phyloP scores from a whole-genome alignment of 805 yeast genomes.

The Saccharomycopsis selenospora region DNA sequence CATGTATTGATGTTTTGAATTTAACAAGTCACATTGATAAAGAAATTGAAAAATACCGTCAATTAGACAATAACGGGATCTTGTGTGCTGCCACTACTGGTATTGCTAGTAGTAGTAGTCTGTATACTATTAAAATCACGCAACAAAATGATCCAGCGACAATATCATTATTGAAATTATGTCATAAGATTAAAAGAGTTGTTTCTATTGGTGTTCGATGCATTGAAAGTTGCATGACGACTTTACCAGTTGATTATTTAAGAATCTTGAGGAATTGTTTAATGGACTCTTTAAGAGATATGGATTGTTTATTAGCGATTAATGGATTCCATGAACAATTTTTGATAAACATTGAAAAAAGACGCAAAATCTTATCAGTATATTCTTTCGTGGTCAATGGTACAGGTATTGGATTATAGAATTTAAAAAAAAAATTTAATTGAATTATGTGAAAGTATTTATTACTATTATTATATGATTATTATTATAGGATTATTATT shows the following conservation, averaged over 20 bases:
- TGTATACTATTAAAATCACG: background rate
- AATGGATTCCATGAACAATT: conserved; percentile 10
- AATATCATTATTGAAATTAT: conserved; percentile 5
- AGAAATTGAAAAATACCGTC: conserved; percentile 6
- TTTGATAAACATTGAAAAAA: conserved; percentile 9
- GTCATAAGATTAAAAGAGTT: conserved; percentile 11
- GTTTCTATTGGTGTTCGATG: conserved; percentile 10
- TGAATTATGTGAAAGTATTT: too few species aligned
- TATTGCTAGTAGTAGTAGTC: background rate
- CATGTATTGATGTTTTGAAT: conserved; percentile 10
- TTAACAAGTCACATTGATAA: conserved; percentile 8
- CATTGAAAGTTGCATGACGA: conserved; percentile 16
- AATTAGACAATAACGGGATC: background rate
- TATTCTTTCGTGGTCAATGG: conserved; percentile 17
- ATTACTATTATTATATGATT: too few species aligned
- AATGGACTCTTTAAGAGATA: conserved; percentile 19
- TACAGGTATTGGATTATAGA: conserved; percentile 12
- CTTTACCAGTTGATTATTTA: conserved; percentile 17
- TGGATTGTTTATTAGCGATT: conserved; percentile 15
- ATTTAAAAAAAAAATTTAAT: too few species aligned
- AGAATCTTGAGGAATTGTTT: conserved; percentile 15
- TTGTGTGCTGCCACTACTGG: too few species aligned
- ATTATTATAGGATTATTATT: too few species aligned
- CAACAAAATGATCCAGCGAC: background rate
- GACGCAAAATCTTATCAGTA: conserved; percentile 9